Evolutionary conservation across 345 rosid genomes (phyloP).

Genomic region (Angophora floribunda): DNA sequence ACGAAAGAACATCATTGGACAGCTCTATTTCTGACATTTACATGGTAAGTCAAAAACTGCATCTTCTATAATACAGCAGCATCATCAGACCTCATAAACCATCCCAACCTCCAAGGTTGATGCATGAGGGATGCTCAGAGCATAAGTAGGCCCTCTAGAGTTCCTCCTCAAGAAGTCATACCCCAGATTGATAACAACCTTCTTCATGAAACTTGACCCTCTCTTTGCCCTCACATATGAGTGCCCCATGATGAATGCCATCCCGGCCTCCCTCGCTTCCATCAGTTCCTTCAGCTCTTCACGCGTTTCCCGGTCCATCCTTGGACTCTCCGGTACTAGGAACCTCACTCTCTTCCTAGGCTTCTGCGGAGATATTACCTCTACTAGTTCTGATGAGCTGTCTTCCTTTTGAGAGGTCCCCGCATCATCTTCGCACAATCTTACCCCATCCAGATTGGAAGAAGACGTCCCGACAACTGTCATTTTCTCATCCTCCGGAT

Average conservation of each 20-base stretch:
- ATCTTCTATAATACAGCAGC: not conserved
- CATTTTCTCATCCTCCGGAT: conserved; percentile 34
- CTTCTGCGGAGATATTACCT: conserved; percentile 12
- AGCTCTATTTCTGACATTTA: conserved; percentile 2
- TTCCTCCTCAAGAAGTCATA: conserved; percentile 89
- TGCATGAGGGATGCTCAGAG: conserved; percentile 67
- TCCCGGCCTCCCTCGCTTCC: conserved; percentile 91
- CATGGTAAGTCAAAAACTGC: not conserved
- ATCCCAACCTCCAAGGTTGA: conserved; percentile 95
- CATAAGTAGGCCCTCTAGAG: conserved; percentile 65
- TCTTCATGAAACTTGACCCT: conserved; percentile 87
- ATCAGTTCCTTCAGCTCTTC: conserved; percentile 71
- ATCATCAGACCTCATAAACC: conserved; percentile 56
- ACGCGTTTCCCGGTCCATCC: conserved; percentile 20
- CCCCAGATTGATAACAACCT: conserved; percentile 65
- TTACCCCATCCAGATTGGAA: conserved; percentile 42
- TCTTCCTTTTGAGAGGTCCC: conserved; percentile 9
- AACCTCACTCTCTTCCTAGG: conserved; percentile 69
- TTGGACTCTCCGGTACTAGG: conserved; percentile 54
- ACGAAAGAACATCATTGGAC: not conserved
- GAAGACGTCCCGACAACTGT: conserved; percentile 74
- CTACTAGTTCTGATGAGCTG: not conserved
- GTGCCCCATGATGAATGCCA: conserved; percentile 90
- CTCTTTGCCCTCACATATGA: conserved; percentile 72
- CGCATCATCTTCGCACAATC: conserved; percentile 29